Conservation (phyloP, 352 stramenopile species). For the Pythium biforme region DNA sequence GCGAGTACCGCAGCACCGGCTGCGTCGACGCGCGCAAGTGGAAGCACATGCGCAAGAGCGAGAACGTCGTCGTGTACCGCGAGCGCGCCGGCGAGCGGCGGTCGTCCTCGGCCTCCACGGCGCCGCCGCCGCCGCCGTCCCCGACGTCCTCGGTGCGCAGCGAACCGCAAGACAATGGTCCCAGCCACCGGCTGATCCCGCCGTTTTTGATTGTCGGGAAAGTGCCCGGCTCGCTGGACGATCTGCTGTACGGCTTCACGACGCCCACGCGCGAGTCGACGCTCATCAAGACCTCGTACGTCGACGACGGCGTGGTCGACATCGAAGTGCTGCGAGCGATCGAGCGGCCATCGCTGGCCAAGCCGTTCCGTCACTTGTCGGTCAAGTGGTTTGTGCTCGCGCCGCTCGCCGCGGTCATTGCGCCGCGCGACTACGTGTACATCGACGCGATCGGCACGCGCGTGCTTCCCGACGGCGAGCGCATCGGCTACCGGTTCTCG, state of each 20-base stretch:
- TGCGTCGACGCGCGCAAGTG: constrained; percentile 33
- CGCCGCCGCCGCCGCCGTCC: too few relatives aligned
- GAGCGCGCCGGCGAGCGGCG: background rate
- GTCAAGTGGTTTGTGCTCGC: constrained; percentile 29
- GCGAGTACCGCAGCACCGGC: constrained; percentile 21
- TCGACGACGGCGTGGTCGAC: constrained; percentile 37
- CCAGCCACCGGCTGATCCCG: background rate
- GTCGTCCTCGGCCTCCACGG: too few relatives aligned
- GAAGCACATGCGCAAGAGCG: constrained; percentile 15
- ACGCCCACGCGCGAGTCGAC: constrained; percentile 6
- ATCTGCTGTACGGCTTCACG: constrained; percentile 17
- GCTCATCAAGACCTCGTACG: constrained; percentile 26
- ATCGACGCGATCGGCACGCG: constrained; percentile 42
- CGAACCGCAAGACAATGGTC: background rate
- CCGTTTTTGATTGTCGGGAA: constrained; percentile 10
- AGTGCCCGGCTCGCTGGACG: constrained; percentile 8
- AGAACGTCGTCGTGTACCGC: constrained; percentile 17
- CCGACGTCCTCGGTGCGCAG: background rate
- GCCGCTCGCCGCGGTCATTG: constrained; percentile 30
- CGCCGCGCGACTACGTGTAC: constrained; percentile 44
- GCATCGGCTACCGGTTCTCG: constrained; percentile 49
- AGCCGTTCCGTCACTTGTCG: constrained; percentile 32
- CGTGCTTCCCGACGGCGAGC: constrained; percentile 32
- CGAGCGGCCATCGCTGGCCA: constrained; percentile 25
- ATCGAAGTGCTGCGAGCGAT: constrained; percentile 38